Evolutionary conservation across 495 filamentous ascomycete genomes (phyloP).

Genomic region (Annulohypoxylon moriforme): DNA sequence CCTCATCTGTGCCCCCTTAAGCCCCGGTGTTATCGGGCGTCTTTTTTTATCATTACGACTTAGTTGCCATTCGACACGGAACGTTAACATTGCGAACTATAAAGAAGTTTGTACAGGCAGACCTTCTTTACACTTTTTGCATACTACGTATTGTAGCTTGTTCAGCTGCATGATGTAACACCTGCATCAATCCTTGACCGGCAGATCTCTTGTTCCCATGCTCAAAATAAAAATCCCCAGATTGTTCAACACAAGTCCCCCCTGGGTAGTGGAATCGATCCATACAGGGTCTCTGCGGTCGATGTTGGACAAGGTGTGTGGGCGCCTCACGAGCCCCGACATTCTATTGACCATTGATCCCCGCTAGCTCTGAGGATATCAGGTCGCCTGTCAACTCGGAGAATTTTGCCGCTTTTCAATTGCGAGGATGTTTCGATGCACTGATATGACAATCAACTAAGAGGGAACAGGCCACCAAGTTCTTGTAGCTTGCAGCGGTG

Average conservation of each 20-base stretch:
- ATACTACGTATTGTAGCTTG: constrained; percentile 19
- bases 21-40: background rate
- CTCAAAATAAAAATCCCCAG: constrained; percentile 42
- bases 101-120: background rate
- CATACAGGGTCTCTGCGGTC: constrained; percentile 32
- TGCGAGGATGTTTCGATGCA: constrained; percentile 39
- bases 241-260: constrained; percentile 30
- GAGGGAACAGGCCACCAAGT: constrained; percentile 28
- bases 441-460: constrained; percentile 35
- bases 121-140: constrained; percentile 3
- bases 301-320: constrained; percentile 38
- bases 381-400: constrained; percentile 44
- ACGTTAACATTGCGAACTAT: background rate
- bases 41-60: background rate
- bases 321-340: constrained; percentile 33
- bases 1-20: constrained; percentile 1
- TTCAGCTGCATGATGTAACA: constrained; percentile 44
- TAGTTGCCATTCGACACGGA: background rate
- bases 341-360: constrained; percentile 40
- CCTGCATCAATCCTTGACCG: constrained; percentile 51
- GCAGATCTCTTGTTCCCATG: constrained; percentile 47
- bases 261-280: constrained; percentile 39
- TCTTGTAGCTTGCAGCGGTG: constrained; percentile 40
- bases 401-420: constrained; percentile 45
- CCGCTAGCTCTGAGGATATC: constrained; percentile 41